A percentile compares a stretch with the other conserved stretches of the same genome.
Evolutionary conservation across 2,329 filamentous ascomycete species (phyloP).

Genomic region (Pyrenophora seminiperda): DNA sequence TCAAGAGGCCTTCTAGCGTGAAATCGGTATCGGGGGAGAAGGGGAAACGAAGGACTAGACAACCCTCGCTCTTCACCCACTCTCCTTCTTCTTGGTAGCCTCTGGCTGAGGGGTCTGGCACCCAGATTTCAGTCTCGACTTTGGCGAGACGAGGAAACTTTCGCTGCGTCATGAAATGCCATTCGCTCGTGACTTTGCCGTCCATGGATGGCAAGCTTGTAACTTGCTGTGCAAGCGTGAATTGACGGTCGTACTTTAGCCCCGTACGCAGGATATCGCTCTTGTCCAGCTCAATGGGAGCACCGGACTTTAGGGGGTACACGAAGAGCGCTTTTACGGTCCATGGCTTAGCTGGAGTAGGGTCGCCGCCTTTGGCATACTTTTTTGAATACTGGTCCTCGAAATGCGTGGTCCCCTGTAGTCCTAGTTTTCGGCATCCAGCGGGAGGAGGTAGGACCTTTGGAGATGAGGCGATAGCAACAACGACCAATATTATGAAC

Average conservation of each 20-base stretch:
- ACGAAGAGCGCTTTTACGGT: slow-evolving; percentile 73
- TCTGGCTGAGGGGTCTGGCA: slow-evolving; percentile 65
- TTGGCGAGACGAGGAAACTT: slow-evolving; percentile 73
- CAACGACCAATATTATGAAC: slow-evolving; percentile 27
- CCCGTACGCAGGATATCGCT: slow-evolving; percentile 70
- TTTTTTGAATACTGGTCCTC: slow-evolving; percentile 61
- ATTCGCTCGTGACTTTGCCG: slow-evolving; percentile 53
- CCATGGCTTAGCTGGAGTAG: slow-evolving; percentile 37
- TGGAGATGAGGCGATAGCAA: slow-evolving; percentile 33
- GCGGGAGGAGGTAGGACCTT: slow-evolving; percentile 32
- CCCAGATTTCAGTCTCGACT: slow-evolving; percentile 70
- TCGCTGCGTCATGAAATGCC: slow-evolving; percentile 74
- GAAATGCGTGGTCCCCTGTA: slow-evolving; percentile 58
- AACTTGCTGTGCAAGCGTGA: slow-evolving; percentile 73
- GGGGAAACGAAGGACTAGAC: slow-evolving; percentile 70
- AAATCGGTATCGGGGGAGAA: slow-evolving; percentile 47
- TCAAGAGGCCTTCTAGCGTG: slow-evolving; percentile 39
- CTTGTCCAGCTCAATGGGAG: slow-evolving; percentile 71
- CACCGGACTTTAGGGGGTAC: slow-evolving; percentile 84
- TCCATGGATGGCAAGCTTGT: slow-evolving; percentile 51
- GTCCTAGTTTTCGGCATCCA: slow-evolving; percentile 60
- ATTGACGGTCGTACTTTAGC: slow-evolving; percentile 78
- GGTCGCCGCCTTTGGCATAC: slow-evolving; percentile 47
- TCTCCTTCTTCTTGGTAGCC: slow-evolving; percentile 57
- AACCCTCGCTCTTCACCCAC: slow-evolving; percentile 61